Base-by-base conservation (phyloP, 2,329 filamentous ascomycete genomes). In the Penicillium aurantiogriseum region DNA sequence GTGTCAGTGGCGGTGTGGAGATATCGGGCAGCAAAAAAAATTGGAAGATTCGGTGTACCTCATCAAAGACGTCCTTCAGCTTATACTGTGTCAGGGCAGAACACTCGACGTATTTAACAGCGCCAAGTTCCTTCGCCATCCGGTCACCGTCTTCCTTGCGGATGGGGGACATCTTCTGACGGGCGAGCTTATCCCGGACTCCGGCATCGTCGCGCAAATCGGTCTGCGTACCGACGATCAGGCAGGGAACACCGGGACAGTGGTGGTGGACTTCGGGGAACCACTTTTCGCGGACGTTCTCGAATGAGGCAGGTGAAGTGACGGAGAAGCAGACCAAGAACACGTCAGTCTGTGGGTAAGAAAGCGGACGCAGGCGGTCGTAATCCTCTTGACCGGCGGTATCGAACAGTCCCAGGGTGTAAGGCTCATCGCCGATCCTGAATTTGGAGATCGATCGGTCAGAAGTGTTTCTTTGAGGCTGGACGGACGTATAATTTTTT, bases 331-430 rank as follows among this genome's bases (percentile, higher is more conserved):
- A 99, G 69, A 99, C 92, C 59, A 99, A 88, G 81, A 99, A 97
- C 65, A 97, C 94, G 73, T 97, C 94, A 69, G 94, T 97, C 80
- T 97, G 94, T 1, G 94, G 94, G 76, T 99, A 99, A 63, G 94
- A 97, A 60, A 97, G 86, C 47, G 94, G 94, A 72, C 94, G 90
- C 64, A 99, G 87, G 70, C 94, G 89, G 78, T 99, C 94, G 80
- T 97, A 97, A 87, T 99, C 93, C 84, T 99, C 94, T 81, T 99
- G 94, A 77, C 94, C 94, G 62, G 94, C 94, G 38, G 94, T 99
- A 87, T 99, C 94, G 74, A 97, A 99, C 29, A 99, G 85, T 58
- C 94, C 94, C 47, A 99, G 84, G 17, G 94, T 99, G 77, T 97
- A 97, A 58, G 94, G 94, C 79, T 99, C 94, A 76, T 97, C 94